Evolutionary conservation across 2,329 filamentous ascomycete genomes (phyloP).

Genomic region (Proliferodiscus dingleyae): DNA sequence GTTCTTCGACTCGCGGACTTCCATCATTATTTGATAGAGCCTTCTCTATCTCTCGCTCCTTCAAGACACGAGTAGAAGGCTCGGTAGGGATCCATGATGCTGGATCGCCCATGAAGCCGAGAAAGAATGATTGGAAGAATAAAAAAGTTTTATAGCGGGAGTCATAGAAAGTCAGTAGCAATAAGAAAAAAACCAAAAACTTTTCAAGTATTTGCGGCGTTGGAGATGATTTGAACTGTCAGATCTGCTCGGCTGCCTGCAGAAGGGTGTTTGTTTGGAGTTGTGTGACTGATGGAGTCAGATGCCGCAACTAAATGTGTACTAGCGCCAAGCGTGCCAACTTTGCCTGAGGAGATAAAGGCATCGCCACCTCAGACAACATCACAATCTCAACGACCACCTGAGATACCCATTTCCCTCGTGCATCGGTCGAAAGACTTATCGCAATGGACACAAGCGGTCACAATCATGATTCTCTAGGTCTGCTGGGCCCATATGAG

Average conservation of each 20-base stretch:
- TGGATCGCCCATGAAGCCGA: constrained; percentile 11
- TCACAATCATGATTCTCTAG: neutral
- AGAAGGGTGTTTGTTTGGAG: neutral
- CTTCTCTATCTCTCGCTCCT: constrained; percentile 7
- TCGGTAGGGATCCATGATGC: constrained; percentile 16
- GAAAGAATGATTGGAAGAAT: no score
- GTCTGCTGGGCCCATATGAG: constrained; percentile 7
- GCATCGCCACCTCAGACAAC: neutral
- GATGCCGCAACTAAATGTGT: neutral
- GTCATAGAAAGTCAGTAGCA: no score
- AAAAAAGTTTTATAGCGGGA: no score
- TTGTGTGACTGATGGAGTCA: neutral
- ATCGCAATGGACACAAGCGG: constrained; percentile 7
- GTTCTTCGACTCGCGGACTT: neutral
- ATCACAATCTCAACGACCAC: constrained; percentile 1
- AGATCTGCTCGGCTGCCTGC: constrained; percentile 1
- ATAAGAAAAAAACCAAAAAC: no score
- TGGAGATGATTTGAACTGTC: neutral
- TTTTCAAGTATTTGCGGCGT: no score
- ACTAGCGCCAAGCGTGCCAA: no score
- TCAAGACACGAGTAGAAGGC: constrained; percentile 11
- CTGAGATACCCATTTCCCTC: neutral
- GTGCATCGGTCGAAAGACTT: neutral
- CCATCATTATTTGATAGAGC: neutral
- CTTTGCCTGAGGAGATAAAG: no score